Percentiles rank a stretch among this genome's conserved stretches.
Conservation (phyloP, 2,329 filamentous ascomycete species). For the Fusarium anguioides region DNA sequence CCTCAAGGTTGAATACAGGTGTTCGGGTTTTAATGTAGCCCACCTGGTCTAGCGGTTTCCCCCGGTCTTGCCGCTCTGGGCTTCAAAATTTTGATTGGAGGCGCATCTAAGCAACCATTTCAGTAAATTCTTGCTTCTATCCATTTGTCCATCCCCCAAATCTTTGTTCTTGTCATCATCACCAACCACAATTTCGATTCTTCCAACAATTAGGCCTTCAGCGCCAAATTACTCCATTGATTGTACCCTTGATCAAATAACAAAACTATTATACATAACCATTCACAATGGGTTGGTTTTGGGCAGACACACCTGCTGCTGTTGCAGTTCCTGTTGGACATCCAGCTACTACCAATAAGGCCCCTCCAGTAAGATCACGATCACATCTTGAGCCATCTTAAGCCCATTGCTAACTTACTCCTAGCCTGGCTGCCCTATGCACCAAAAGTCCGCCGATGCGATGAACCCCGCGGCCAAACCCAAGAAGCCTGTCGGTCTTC, state of each 20-base stretch:
- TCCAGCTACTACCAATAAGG: conserved; percentile 44
- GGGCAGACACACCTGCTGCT: conserved; percentile 63
- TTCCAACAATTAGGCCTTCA: neutral
- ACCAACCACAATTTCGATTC: conserved; percentile 7
- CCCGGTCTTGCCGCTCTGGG: conserved; percentile 26
- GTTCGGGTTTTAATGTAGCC: neutral
- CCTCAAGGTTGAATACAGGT: neutral
- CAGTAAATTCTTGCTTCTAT: conserved; percentile 26
- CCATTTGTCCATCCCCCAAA: conserved; percentile 34
- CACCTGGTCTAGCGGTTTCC: conserved; percentile 18
- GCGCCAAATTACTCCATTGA: neutral
- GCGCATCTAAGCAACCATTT: conserved; percentile 15
- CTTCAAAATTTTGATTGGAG: conserved; percentile 28
- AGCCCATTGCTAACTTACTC: conserved; percentile 35
- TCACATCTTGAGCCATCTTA: neutral
- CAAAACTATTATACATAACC: neutral
- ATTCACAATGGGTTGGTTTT: conserved; percentile 70
- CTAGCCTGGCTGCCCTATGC: conserved; percentile 68
- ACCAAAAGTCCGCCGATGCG: conserved; percentile 63
- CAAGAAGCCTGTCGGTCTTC: conserved; percentile 37
- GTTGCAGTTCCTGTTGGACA: conserved; percentile 51
- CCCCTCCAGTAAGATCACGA: conserved; percentile 49
- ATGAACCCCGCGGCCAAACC: conserved; percentile 51
- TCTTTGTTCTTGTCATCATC: conserved; percentile 32
- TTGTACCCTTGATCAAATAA: conserved; percentile 1